Base-by-base conservation (phyloP, 768 basidiomycete genomes). In the Suillus subaureus region DNA sequence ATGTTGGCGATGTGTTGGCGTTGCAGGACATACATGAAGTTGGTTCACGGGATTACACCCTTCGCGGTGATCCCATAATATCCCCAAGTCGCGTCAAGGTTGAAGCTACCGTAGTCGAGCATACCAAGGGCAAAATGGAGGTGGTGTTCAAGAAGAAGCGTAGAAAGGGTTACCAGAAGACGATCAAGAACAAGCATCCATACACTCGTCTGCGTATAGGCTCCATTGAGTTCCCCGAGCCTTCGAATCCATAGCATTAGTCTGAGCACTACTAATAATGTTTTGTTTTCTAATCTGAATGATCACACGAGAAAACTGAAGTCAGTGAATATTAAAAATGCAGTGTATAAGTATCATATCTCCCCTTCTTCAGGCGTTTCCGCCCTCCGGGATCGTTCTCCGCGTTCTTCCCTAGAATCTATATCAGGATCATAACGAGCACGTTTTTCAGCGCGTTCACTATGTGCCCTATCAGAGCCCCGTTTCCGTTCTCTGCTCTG, bases 161-260 rank as follows among this genome's bases (percentile, higher is more conserved):
- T 79, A 89, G 97, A 89, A 98, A 99, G 83, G 96, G 97, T 12
- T 99, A 99, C 80, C 88, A 92, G 79, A 93, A 94, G 80, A 95
- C 93, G 9, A 93, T 98, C 69, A 85, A 88, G 75, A 91, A 94
- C 78, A 99, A 98, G 78, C 94, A 96, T 75, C 92, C 91, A 2
- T 99, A 93, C 81, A 99, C 97, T n/a, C 87, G 96, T 74, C 84
- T 99, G 65, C 85, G 96, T 61, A 91, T 99, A 69, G 95, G 96
- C 23, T 84, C 90, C 55, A 95, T 99, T 69, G 76, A 82, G 61
- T 77, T 90, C 66, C 70, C 77, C 56, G 72, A 79, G 67, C 68
- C 71, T 52, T 67, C 72, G 40, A 69, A 72, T 65, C 76, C 74
- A 56, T 74, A 77, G 65, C 71, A 70, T 69, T 71, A 35, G 26